Evolutionary conservation across 345 rosid genomes (phyloP), one percentile per base, ranked within the genome.

Genomic region (Camelina laxa): DNA sequence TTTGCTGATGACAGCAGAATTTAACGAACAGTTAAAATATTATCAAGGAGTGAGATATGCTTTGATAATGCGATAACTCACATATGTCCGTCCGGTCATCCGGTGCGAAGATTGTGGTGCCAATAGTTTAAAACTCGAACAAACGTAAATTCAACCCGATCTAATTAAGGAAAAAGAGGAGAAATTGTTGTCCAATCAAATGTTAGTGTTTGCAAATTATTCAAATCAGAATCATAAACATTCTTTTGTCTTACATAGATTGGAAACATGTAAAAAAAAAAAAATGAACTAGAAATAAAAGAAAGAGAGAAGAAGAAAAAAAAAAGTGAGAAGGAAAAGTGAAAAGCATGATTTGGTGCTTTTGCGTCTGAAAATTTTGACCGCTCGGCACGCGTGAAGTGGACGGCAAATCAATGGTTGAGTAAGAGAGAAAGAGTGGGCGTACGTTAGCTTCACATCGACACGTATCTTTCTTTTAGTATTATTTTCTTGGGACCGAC

Each of bases 381-480:
- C 91, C 83, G 44, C 45, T 84, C 61, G 58, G 74, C 84, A 81
- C 86, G 91, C 97, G 86, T 88, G 87, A 79, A 70, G 80, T 80
- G 75, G 88, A 86, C 88, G 85, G 82, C 94, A 86, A 82, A 82
- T 57, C 65, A 71, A 69, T 66, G 53, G 76, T 49, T 70, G 62
- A 65, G 72, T 63, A 64, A 41, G 44, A 55, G 65, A 11, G 47
- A 7, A 13, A 62, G 65, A 64, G 67, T 35, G 5, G 62, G 78
- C 82, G 60, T 53, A 60, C 64, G 65, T 80, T 59, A 77, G 67
- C 55, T 24, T 9, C 1, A 6, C 10, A 15, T 17, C 16, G 47
- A 76, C 74, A 73, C 78, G 83, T 76, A 74, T 31, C 65, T 2
- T 49, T 56, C 42, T 36, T 49, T 56, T 55, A n/a, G n/a, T n/a